Conservation (phyloP, 1,284 basidiomycete genomes). For the Cutaneotrichosporon mucoides region DNA sequence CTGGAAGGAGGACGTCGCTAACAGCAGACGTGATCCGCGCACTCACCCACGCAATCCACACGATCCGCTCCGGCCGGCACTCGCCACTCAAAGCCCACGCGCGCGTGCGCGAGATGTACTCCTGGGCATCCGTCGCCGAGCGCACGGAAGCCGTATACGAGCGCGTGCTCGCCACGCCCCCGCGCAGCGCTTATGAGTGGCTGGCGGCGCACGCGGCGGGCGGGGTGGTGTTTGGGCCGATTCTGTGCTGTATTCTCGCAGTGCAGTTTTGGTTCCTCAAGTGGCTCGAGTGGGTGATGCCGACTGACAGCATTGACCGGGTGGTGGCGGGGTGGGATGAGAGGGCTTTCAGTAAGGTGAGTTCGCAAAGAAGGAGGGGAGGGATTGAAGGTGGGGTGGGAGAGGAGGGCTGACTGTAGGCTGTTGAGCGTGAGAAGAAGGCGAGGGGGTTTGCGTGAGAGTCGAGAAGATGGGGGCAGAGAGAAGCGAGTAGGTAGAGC, state of each 20-base stretch:
- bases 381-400: too few species aligned
- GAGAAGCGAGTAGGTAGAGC: too few species aligned
- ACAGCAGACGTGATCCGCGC: slow-evolving; percentile 75
- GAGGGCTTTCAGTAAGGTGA: slow-evolving; percentile 20
- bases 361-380: too few species aligned
- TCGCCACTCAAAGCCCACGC: slow-evolving; percentile 74
- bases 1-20: too few species aligned
- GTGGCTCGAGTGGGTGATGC: slow-evolving; percentile 40
- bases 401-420: too few species aligned
- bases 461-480: too few species aligned
- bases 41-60: slow-evolving; percentile 70
- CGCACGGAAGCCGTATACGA: slow-evolving; percentile 82
- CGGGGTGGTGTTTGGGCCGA: slow-evolving; percentile 50
- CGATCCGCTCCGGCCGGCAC: slow-evolving; percentile 66
- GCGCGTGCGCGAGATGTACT: slow-evolving; percentile 76
- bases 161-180: slow-evolving; percentile 59
- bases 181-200: slow-evolving; percentile 65
- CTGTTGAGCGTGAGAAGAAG: too few species aligned
- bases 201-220: slow-evolving; percentile 58
- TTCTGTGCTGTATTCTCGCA: slow-evolving; percentile 51
- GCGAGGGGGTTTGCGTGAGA: too few species aligned
- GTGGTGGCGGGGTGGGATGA: slow-evolving; percentile 30
- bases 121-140: slow-evolving; percentile 74
- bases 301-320: slow-evolving; percentile 42
- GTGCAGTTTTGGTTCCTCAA: slow-evolving; percentile 49